A percentile compares a stretch with the other conserved stretches of the same genome.
phyloP scores from a whole-genome alignment of 306 rosid species.

The Fragaria iinumae region DNA sequence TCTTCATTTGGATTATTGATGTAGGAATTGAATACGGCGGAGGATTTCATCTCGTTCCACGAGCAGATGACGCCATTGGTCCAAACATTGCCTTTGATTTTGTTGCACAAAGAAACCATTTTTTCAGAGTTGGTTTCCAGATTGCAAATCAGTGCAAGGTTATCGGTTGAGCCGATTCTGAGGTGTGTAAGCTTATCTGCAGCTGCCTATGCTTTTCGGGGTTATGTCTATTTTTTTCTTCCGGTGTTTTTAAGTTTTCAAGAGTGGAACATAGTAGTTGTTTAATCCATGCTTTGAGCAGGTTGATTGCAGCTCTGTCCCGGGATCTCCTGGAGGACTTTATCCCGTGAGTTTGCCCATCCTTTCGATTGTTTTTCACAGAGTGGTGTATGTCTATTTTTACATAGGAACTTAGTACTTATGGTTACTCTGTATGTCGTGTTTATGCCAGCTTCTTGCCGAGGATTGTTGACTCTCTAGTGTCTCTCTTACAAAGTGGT shows the following conservation, averaged over 20 bases:
- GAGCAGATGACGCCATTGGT: conserved; percentile 65
- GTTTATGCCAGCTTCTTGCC: conserved; percentile 57
- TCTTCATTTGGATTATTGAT: neutral
- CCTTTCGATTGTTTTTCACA: neutral
- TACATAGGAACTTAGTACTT: neutral
- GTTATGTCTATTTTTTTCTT: conserved; percentile 11
- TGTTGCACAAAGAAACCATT: conserved; percentile 71
- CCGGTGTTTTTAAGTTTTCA: neutral
- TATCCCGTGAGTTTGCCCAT: conserved; percentile 67
- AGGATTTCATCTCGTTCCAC: conserved; percentile 76
- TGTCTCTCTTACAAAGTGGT: conserved; percentile 72
- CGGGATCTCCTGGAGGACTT: conserved; percentile 81
- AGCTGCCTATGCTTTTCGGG: conserved; percentile 11
- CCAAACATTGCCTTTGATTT: conserved; percentile 69
- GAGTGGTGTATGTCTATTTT: no score
- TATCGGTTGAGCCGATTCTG: conserved; percentile 80
- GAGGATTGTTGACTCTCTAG: conserved; percentile 58
- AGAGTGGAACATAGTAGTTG: conserved; percentile 23
- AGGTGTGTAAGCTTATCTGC: conserved; percentile 40
- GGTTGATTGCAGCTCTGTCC: conserved; percentile 75
- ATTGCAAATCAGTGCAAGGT: conserved; percentile 71
- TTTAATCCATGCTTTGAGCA: conserved; percentile 32
- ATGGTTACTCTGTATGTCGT: conserved; percentile 24
- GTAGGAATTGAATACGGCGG: conserved; percentile 91
- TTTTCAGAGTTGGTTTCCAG: conserved; percentile 61